phyloP scores from a whole-genome alignment of 768 basidiomycete species.

The Collybia sp. region DNA sequence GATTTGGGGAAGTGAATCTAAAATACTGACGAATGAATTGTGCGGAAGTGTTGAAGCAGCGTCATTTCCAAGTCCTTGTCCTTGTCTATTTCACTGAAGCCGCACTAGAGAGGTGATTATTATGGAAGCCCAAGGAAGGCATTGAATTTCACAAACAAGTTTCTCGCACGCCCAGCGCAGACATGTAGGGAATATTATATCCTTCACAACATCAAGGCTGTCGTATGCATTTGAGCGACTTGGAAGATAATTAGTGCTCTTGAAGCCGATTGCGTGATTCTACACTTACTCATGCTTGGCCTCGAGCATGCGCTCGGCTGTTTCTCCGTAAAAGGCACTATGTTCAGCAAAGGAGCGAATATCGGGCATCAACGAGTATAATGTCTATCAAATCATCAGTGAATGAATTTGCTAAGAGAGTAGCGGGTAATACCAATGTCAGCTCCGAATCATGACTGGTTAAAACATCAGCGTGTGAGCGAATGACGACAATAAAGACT shows the following conservation, averaged over 20 bases:
- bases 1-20: no score
- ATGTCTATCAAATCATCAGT: neutral
- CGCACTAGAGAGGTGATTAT: no score
- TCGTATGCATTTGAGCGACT: no score
- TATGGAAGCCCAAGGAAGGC: neutral
- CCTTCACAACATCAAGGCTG: neutral
- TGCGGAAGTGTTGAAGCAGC: no score
- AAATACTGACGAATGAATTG: no score
- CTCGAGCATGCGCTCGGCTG: neutral
- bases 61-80: no score
- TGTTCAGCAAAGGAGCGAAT: neutral
- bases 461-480: neutral
- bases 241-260: no score
- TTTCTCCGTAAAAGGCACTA: neutral
- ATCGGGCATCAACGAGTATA: neutral
- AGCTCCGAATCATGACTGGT: conserved; percentile 1
- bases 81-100: no score
- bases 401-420: neutral
- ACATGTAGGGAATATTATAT: neutral
- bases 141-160: neutral
- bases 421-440: neutral
- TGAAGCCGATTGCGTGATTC: no score
- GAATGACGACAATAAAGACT: neutral
- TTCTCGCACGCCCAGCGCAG: neutral
- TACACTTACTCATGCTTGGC: neutral